These are phyloP conservation scores for Wallacemonas sp. DNA, from an alignment of 208 protist species.

Conservation along the genomic window DNA sequence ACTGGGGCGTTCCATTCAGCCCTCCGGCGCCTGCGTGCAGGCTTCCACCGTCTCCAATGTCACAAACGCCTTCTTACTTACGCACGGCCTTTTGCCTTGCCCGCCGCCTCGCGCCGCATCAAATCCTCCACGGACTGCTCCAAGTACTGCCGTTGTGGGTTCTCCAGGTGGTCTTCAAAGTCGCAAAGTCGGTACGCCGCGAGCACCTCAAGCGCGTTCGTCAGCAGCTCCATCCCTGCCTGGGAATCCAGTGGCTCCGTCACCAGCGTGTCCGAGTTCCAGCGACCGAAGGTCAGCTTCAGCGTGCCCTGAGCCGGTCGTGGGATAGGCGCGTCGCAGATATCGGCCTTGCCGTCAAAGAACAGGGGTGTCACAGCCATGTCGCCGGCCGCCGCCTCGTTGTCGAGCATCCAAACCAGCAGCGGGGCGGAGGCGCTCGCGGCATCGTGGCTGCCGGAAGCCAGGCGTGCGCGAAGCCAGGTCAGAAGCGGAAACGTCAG, in stretches of 20 bases:
- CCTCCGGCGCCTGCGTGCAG: no score
- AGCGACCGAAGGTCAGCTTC: slow-evolving; percentile 55
- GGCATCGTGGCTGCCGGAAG: slow-evolving; percentile 15
- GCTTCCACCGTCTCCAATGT: no score
- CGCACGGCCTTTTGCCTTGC: slow-evolving; percentile 2
- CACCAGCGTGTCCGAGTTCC: slow-evolving; percentile 77
- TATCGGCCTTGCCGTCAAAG: slow-evolving; percentile 23
- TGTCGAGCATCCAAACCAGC: slow-evolving; percentile 65
- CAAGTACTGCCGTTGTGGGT: slow-evolving; percentile 71
- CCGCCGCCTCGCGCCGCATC: slow-evolving; percentile 28
- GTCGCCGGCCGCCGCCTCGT: slow-evolving; percentile 49
- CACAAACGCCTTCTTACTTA: slow-evolving; percentile 12
- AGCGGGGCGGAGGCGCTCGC: slow-evolving; percentile 4
- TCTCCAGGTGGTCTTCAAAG: slow-evolving; percentile 88
- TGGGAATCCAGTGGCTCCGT: slow-evolving; percentile 41
- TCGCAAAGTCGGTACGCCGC: slow-evolving; percentile 76
- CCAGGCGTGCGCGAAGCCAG: slow-evolving; percentile 27
- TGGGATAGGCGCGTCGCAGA: not conserved
- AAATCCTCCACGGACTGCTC: slow-evolving; percentile 59
- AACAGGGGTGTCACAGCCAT: slow-evolving; percentile 42
- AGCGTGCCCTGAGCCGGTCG: slow-evolving; percentile 10
- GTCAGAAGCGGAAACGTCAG: slow-evolving; percentile 39
- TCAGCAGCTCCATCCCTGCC: slow-evolving; percentile 51
- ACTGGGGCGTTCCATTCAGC: no score
- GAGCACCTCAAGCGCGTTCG: slow-evolving; percentile 69